A percentile compares a stretch with the other conserved stretches of the same genome.
Evolutionary conservation across 306 rosid genomes (phyloP).

Genomic region (Erythrophleum fordii): DNA sequence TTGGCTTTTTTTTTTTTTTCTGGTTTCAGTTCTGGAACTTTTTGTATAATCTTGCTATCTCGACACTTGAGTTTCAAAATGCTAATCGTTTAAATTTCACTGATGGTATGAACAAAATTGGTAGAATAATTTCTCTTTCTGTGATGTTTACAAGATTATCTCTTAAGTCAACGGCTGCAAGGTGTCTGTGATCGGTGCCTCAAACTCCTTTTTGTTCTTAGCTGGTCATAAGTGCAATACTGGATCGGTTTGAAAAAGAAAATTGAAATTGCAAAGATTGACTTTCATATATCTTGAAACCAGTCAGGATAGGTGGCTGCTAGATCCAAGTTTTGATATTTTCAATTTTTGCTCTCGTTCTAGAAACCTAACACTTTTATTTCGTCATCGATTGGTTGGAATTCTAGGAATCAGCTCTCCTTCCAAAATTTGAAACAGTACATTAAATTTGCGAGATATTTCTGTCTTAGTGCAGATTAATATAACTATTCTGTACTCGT

Average conservation of each 20-base stretch:
- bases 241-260: not conserved
- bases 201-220: not conserved
- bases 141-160: not conserved
- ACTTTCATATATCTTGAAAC: not conserved
- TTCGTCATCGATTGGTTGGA: not conserved
- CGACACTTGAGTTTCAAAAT: not conserved
- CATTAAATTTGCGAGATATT: not conserved
- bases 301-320: not conserved
- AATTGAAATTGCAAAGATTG: slow-evolving; percentile 25
- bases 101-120: not conserved
- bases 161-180: slow-evolving; percentile 35
- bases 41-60: not conserved
- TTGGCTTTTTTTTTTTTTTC: not conserved
- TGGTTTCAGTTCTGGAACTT: not conserved
- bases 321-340: not conserved
- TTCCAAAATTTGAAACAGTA: not conserved
- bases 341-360: slow-evolving; percentile 9
- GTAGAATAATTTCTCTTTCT: not conserved
- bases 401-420: not conserved
- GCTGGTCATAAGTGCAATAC: not conserved
- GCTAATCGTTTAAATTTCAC: slow-evolving; percentile 1
- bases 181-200: not conserved
- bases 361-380: not conserved
- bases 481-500: not conserved
- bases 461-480: not conserved